Base-by-base conservation (phyloP, 345 rosid species). In the Erucastrum elatum region DNA sequence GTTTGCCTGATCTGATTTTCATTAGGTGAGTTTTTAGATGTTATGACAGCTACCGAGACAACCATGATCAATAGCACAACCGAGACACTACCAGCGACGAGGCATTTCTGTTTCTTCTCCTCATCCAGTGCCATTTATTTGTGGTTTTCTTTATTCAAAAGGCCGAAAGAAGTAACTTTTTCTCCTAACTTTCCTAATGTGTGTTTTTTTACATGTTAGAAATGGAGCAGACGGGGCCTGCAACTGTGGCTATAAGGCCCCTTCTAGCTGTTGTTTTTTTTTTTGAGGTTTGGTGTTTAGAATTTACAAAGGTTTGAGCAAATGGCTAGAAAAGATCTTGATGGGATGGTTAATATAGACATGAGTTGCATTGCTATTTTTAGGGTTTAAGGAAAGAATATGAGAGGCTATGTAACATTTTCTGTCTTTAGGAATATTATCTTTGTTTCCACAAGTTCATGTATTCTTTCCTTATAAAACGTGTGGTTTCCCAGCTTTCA, bases 11-110 rank as follows among this genome's bases (percentile, higher is more conserved):
- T 66, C 7, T 78, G 11, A 21, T 21, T 7, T 27, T 25, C 68
- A 13, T 16, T 37, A 16, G 62, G 30, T 3, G 29, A n/a, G 66
- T 82, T 60, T 37, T 26, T 74, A 37, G 68, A 61, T 5, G 84
- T 66, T 5, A 86, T 77, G 8, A 89, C 77, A 0, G 88, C 88
- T 39, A 86, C 86, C 0, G 87, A 91, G 8, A 87, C 86, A 64
- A 94, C 88, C 86, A 87, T 83, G 46, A 90, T 94, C 46, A 94
- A 85, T 6, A 94, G 77, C 58, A 90, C 29, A 59, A 86, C 60
- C 2, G 89, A 84, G 13, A 86, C 81, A 29, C 88, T 76, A 13
- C 89, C 86, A 0, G 86, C 79, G 3, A 88, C 9, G 39, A 81
- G 82, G 6, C 74, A 62, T 82, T 86, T 87, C 81, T 80, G 87